phyloP scores from a whole-genome alignment of 345 rosid genomes.

The Acer yangbiense region DNA sequence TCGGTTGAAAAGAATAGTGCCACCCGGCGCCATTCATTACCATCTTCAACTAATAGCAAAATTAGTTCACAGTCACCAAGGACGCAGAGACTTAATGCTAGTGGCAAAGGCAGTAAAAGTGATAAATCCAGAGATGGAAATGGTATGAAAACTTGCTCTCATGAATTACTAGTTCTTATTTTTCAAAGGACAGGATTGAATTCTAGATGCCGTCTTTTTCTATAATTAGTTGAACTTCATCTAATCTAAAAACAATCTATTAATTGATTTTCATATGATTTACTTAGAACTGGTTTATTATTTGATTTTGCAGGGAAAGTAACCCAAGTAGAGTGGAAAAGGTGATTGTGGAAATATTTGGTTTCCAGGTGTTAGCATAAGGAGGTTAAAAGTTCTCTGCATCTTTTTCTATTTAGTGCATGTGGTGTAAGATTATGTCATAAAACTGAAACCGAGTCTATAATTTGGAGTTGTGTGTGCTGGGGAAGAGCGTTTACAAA shows the following conservation, averaged over 20 bases:
- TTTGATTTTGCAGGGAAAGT: slow-evolving; percentile 59
- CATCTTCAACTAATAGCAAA: slow-evolving; percentile 64
- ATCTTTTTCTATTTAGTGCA: background rate
- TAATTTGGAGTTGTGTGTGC: slow-evolving; percentile 31
- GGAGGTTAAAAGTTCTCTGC: slow-evolving; percentile 11
- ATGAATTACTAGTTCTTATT: background rate
- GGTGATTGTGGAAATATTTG: slow-evolving; percentile 31
- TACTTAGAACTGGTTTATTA: background rate
- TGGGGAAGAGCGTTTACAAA: slow-evolving; percentile 20
- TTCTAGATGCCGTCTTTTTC: background rate
- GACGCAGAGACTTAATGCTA: slow-evolving; percentile 54
- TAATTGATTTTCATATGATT: background rate
- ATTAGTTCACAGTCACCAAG: slow-evolving; percentile 78
- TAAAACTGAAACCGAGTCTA: slow-evolving; percentile 27
- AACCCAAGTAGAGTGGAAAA: slow-evolving; percentile 57
- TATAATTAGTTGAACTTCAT: background rate
- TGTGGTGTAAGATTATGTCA: slow-evolving; percentile 31
- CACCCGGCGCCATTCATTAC: slow-evolving; percentile 74
- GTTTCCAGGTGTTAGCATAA: slow-evolving; percentile 7
- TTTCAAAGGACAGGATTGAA: background rate
- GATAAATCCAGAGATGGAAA: slow-evolving; percentile 67
- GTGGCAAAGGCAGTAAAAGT: slow-evolving; percentile 60
- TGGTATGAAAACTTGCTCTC: slow-evolving; percentile 43
- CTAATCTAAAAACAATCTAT: no score
- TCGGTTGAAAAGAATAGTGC: slow-evolving; percentile 53